Conservation (phyloP, 2,329 filamentous ascomycete genomes). For the Aureobasidium mangrovei region DNA sequence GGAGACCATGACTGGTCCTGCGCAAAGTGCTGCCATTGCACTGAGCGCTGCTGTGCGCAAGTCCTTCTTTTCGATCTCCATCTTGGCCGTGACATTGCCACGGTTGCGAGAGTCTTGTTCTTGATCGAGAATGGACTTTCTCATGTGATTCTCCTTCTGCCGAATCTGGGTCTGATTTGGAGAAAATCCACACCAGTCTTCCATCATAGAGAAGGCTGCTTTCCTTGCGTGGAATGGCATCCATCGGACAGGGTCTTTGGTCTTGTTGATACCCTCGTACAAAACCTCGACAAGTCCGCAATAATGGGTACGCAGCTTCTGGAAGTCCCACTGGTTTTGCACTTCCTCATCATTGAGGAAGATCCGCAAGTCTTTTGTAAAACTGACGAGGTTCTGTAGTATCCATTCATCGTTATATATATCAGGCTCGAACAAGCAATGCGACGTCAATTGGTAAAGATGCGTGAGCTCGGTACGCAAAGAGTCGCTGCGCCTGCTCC, state of each 20-base stretch:
- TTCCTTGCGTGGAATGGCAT: conserved; percentile 96
- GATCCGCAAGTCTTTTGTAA: conserved; percentile 83
- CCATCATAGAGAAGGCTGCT: conserved; percentile 92
- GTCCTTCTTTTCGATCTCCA: conserved; percentile 95
- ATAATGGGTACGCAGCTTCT: conserved; percentile 83
- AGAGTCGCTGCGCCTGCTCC: conserved; percentile 76
- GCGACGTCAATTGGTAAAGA: conserved; percentile 87
- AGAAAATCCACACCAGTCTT: conserved; percentile 98
- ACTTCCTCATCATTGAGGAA: conserved; percentile 94
- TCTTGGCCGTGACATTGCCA: conserved; percentile 72
- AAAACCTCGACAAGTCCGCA: conserved; percentile 89
- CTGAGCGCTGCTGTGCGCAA: conserved; percentile 83
- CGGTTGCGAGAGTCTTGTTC: conserved; percentile 64
- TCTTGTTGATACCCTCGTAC: conserved; percentile 82
- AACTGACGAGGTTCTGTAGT: conserved; percentile 75
- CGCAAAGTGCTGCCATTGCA: conserved; percentile 90
- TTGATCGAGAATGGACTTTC: conserved; percentile 72
- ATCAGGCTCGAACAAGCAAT: conserved; percentile 70
- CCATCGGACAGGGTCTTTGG: conserved; percentile 79
- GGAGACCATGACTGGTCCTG: conserved; percentile 69
- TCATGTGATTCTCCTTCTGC: conserved; percentile 76
- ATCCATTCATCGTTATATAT: conserved; percentile 77
- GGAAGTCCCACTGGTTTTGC: conserved; percentile 89
- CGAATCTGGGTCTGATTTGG: conserved; percentile 79
- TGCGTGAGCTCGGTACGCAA: conserved; percentile 91